phyloP scores from a whole-genome alignment of 345 rosid genomes.

The Cochlearia excelsa region DNA sequence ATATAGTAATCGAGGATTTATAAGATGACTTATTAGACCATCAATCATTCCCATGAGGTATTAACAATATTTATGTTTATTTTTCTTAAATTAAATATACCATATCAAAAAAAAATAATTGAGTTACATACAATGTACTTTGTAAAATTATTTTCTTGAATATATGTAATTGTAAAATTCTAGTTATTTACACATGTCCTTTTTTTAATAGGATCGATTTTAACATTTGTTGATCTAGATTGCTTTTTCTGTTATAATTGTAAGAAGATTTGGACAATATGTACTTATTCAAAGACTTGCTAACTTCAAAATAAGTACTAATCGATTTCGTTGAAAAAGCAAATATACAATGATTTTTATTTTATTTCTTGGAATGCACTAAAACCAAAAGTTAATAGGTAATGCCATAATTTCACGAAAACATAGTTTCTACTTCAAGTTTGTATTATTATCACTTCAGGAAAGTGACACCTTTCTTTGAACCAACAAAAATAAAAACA shows the following conservation, averaged over 20 bases:
- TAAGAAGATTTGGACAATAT: background rate
- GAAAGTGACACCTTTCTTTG: slow-evolving; percentile 14
- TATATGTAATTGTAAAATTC: no score
- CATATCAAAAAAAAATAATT: no score
- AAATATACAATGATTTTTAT: background rate
- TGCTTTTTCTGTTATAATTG: background rate
- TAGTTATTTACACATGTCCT: no score
- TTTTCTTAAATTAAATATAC: no score
- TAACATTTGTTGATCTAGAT: background rate
- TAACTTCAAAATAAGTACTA: slow-evolving; percentile 14
- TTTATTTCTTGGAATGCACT: slow-evolving; percentile 21
- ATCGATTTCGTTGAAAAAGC: background rate
- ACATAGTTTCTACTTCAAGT: slow-evolving; percentile 33
- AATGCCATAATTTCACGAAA: slow-evolving; percentile 27
- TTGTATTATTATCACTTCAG: slow-evolving; percentile 30
- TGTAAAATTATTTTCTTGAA: no score
- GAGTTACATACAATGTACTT: no score
- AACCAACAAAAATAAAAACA: background rate
- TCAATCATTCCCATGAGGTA: no score
- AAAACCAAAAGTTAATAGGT: slow-evolving; percentile 18
- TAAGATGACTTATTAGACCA: no score
- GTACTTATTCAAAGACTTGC: slow-evolving; percentile 9
- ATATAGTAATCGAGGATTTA: no score
- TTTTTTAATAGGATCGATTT: background rate
- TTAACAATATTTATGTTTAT: no score